A percentile compares a stretch with the other conserved stretches of the same genome.
These are phyloP conservation scores for Polychaeton citri DNA, from an alignment of 2,329 filamentous ascomycete species.

Conservation along the genomic window DNA sequence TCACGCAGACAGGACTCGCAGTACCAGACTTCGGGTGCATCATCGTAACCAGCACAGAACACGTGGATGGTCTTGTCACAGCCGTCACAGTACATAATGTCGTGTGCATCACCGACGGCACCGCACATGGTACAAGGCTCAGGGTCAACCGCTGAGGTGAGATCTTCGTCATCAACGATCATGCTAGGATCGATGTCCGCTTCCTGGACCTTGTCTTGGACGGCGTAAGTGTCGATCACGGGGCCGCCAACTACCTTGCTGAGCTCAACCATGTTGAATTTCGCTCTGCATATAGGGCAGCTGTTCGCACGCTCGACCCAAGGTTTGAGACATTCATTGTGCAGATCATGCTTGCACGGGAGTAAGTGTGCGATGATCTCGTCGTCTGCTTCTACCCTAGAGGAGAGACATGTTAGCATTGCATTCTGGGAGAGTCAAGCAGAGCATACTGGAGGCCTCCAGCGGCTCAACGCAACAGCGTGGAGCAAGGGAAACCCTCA, in stretches of 20 bases:
- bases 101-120: conserved; percentile 64
- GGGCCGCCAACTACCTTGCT: conserved; percentile 58
- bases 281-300: conserved; percentile 88
- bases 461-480: conserved; percentile 12
- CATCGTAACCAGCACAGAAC: conserved; percentile 73
- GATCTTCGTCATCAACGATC: conserved; percentile 50
- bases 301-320: conserved; percentile 97
- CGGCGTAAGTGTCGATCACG: conserved; percentile 46
- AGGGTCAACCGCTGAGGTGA: conserved; percentile 47
- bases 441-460: conserved; percentile 18
- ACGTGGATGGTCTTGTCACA: conserved; percentile 87
- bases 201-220: conserved; percentile 77
- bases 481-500: conserved; percentile 19
- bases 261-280: conserved; percentile 81
- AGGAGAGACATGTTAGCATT: conserved; percentile 12
- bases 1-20: conserved; percentile 62
- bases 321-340: conserved; percentile 81
- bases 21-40: conserved; percentile 53
- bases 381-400: conserved; percentile 27
- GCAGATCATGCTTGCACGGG: conserved; percentile 81
- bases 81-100: conserved; percentile 78
- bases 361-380: conserved; percentile 48
- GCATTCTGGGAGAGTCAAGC: conserved; percentile 1
- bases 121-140: conserved; percentile 78
- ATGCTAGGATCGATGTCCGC: conserved; percentile 77